These are phyloP conservation scores for Penicillium arizonense DNA, from an alignment of 495 filamentous ascomycete genomes.

Conservation along the genomic window DNA sequence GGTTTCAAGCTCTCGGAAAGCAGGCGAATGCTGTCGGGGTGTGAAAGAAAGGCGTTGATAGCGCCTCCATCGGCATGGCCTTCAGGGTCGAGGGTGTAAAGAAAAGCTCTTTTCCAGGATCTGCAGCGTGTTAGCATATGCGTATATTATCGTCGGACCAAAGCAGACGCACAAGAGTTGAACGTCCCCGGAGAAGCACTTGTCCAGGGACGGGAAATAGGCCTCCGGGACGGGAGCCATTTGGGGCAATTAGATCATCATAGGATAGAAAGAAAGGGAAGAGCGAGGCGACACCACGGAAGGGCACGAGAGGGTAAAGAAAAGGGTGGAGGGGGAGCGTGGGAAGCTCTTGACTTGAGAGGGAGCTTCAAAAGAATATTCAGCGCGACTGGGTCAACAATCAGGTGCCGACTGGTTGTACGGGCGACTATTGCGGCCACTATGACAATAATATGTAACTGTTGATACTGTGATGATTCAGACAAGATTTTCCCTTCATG, in stretches of 20 bases:
- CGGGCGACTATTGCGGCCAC: no score
- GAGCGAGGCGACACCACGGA: conserved; percentile 4
- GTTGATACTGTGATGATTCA: no score
- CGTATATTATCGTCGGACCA: neutral
- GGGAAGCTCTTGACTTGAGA: conserved; percentile 7
- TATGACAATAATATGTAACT: neutral
- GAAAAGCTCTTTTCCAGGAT: conserved; percentile 75
- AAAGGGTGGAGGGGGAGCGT: conserved; percentile 2
- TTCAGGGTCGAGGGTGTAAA: conserved; percentile 56
- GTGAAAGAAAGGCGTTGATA: conserved; percentile 63
- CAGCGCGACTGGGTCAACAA: conserved; percentile 14
- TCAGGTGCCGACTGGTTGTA: neutral
- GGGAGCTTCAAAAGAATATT: conserved; percentile 17
- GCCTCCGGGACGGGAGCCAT: conserved; percentile 66
- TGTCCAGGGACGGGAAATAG: conserved; percentile 64
- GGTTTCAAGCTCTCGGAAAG: conserved; percentile 62
- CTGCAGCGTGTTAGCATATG: conserved; percentile 38
- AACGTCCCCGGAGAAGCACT: conserved; percentile 57
- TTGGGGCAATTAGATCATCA: conserved; percentile 57
- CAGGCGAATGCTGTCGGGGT: conserved; percentile 61
- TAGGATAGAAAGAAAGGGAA: conserved; percentile 26
- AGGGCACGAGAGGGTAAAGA: conserved; percentile 9
- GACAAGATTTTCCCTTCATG: no score
- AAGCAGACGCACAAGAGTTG: conserved; percentile 53
- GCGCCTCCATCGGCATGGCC: conserved; percentile 42